A percentile compares a stretch with the other conserved stretches of the same genome.
These are phyloP conservation scores for Didymella pinodella DNA, from an alignment of 2,329 filamentous ascomycete genomes.

Conservation along the genomic window DNA sequence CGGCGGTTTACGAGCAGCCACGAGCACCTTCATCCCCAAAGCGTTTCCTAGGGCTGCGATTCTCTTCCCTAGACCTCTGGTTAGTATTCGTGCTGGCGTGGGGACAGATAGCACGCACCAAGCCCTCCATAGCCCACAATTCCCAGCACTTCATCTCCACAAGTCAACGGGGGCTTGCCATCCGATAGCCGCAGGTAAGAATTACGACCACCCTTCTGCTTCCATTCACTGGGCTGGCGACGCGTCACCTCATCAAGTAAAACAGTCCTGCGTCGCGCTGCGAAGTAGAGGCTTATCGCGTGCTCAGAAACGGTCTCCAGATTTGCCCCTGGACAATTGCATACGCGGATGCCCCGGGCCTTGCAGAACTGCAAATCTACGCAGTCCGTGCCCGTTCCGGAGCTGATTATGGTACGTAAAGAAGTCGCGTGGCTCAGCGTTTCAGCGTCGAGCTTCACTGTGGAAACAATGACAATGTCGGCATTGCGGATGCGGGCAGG, in stretches of 20 bases:
- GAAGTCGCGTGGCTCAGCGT: constrained; percentile 51
- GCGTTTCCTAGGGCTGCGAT: constrained; percentile 56
- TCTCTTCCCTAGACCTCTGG: constrained; percentile 47
- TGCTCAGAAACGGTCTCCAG: constrained; percentile 60
- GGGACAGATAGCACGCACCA: constrained; percentile 40
- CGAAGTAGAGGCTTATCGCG: constrained; percentile 60
- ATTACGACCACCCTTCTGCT: constrained; percentile 47
- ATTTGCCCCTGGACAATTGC: constrained; percentile 58
- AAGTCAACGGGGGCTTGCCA: constrained; percentile 55
- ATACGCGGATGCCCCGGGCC: constrained; percentile 55
- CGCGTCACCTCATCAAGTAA: constrained; percentile 38
- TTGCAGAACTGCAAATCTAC: constrained; percentile 56
- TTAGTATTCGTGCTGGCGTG: constrained; percentile 20
- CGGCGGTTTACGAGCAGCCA: constrained; percentile 54
- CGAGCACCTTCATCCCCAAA: constrained; percentile 59
- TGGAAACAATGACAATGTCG: constrained; percentile 56
- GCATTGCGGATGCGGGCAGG: constrained; percentile 55
- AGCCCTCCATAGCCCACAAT: constrained; percentile 61
- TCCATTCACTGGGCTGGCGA: constrained; percentile 52
- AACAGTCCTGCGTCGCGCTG: constrained; percentile 54
- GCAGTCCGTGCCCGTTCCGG: constrained; percentile 58
- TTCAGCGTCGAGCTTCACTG: constrained; percentile 52
- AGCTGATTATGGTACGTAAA: constrained; percentile 52
- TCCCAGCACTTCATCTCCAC: constrained; percentile 58
- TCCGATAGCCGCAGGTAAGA: constrained; percentile 43